These are phyloP conservation scores for Meyerozyma guilliermondii DNA, from an alignment of 1,139 yeast genomes.

Conservation along the genomic window DNA sequence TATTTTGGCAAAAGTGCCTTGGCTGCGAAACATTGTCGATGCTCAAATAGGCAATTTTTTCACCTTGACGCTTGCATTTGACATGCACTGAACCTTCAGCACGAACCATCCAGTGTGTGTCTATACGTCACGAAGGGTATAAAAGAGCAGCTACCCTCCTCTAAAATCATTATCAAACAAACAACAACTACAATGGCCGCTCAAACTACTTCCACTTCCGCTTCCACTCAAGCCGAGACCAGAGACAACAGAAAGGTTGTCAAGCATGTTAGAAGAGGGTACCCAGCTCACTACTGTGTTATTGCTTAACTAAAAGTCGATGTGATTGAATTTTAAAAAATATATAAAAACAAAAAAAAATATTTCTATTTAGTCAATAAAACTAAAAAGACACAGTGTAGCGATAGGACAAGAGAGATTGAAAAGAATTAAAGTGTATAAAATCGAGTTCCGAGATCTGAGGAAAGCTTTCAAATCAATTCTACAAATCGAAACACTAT, in stretches of 20 bases:
- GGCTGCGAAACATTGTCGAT: not conserved
- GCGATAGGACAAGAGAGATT: not conserved
- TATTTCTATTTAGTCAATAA: not conserved
- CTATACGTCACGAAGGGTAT: not conserved
- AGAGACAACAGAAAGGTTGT: not conserved
- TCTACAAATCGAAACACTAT: too few relatives aligned
- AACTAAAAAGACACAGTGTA: not conserved
- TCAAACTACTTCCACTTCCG: conserved; percentile 1
- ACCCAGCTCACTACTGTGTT: not conserved
- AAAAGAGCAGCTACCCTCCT: not conserved
- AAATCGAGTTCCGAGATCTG: too few relatives aligned
- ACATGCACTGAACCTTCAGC: not conserved
- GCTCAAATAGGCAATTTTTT: not conserved
- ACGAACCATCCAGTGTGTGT: not conserved
- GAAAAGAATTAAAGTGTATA: not conserved
- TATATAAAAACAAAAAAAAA: not conserved
- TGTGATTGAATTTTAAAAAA: not conserved
- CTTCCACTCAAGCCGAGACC: not conserved
- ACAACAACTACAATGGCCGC: not conserved
- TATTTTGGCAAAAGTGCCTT: not conserved
- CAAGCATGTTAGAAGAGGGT: not conserved
- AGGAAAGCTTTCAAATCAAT: too few relatives aligned
- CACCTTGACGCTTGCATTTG: not conserved
- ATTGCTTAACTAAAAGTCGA: not conserved
- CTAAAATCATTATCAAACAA: not conserved